phyloP scores from a whole-genome alignment of 352 stramenopile genomes.

The Phytophthora capsici region DNA sequence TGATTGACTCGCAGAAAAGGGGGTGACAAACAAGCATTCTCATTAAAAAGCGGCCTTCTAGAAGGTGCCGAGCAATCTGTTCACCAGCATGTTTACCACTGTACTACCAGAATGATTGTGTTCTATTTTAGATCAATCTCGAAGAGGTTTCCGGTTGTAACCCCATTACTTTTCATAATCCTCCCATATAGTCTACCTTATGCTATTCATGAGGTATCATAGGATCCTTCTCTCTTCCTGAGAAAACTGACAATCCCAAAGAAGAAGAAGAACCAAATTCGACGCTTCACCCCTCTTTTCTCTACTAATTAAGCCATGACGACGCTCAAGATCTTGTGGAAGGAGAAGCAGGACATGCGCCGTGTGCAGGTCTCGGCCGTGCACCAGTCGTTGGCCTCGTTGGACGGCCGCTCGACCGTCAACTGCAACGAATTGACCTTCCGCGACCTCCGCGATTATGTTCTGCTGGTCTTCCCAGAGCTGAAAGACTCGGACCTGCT shows the following conservation, averaged over 20 bases:
- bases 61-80: not conserved
- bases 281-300: conserved; percentile 6
- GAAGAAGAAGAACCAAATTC: conserved; percentile 1
- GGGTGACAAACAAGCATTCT: not conserved
- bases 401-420: conserved; percentile 46
- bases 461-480: conserved; percentile 73
- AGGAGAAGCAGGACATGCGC: conserved; percentile 85
- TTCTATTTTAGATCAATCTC: conserved; percentile 1
- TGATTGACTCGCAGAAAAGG: conserved; percentile 6
- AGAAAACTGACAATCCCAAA: conserved; percentile 16
- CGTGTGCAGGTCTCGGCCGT: conserved; percentile 78
- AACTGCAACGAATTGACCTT: conserved; percentile 52
- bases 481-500: conserved; percentile 52
- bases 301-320: conserved; percentile 68
- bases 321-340: conserved; percentile 88
- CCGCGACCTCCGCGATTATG: conserved; percentile 70
- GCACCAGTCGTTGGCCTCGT: conserved; percentile 58
- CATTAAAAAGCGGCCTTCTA: not conserved
- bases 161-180: no score
- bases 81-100: not conserved
- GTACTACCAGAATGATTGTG: not conserved
- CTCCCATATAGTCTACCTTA: conserved; percentile 7
- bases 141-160: no score
- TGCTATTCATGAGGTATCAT: not conserved
- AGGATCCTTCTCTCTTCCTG: conserved; percentile 16